Evolutionary conservation across 75 land plant genomes (phyloP), one percentile per base, ranked within the genome.

Genomic region (Gnetum montanum): DNA sequence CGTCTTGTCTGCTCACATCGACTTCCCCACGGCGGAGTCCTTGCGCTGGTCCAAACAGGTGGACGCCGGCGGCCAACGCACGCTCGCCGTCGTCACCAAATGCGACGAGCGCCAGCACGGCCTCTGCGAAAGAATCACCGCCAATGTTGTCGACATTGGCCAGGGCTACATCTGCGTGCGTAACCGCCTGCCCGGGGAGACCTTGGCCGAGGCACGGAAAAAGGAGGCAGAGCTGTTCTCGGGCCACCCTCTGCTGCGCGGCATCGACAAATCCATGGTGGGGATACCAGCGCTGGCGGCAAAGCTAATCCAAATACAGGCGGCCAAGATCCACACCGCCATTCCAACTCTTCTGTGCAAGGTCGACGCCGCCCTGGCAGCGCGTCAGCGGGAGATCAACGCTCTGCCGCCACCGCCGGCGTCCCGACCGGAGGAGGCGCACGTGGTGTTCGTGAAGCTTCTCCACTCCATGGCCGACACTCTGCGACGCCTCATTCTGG

Each of bases 91-190:
- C 46, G 68, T 84, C 19, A 55, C 85, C 19, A 61, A 80, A 56
- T 72, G 54, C 11, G 84, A 84, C 49, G 54, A 41, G 43, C 43
- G 71, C 5, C 84, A 84, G 8, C 77, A 84, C 31, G 84, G 77
- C 1, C 49, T 80, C 4, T 54, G 41, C 4, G 84, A 80, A 51
- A 84, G 73, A 55, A 77, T 80, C 0, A 80, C 71, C 4, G 49
- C 65, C 1, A 67, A 84, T 55, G 86, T 71, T 13, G 85, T 84
- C 29, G 57, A 66, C 34, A 84, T 84, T 16, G 81, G 88, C 1
- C 67, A 81, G 8, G 88, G 88, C 4, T 84, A 84, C 53, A 68
- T 84, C 27, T 84, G 85, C 36, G 78, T 81, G 1, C 49, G 88
- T 28, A 84, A 84, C 49, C 56, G 81, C 7, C 57, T 66, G 3